Conservation (phyloP, 192 early-diverging fungal species). For the Coemansia sp. region DNA sequence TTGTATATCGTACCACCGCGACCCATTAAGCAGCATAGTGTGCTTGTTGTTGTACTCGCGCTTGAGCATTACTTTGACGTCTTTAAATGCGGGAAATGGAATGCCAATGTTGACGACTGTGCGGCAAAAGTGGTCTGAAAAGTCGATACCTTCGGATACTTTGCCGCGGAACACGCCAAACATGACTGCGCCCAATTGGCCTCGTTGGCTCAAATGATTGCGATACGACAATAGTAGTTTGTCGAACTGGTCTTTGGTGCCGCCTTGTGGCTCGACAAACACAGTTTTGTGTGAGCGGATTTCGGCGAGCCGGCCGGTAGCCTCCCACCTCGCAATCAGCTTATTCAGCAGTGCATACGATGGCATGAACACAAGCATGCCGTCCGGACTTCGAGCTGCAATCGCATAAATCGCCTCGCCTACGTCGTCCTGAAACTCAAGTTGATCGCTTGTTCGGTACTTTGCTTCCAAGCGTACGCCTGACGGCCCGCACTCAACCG, state of each 20-base stretch:
- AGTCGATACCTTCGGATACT: constrained; percentile 55
- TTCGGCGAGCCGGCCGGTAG: constrained; percentile 24
- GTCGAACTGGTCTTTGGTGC: constrained; percentile 40
- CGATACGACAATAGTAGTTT: constrained; percentile 36
- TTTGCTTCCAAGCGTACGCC: constrained; percentile 43
- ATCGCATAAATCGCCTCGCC: constrained; percentile 50
- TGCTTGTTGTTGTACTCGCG: constrained; percentile 52
- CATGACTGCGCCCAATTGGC: constrained; percentile 29
- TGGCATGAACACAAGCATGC: constrained; percentile 52
- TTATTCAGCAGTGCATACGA: constrained; percentile 52
- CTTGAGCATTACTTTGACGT: constrained; percentile 56
- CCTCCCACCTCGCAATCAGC: constrained; percentile 45
- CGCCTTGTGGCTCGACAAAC: constrained; percentile 47
- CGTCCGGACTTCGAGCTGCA: constrained; percentile 37
- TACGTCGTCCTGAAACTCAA: constrained; percentile 58
- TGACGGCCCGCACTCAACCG: constrained; percentile 56
- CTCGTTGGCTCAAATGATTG: constrained; percentile 14
- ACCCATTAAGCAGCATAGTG: constrained; percentile 39
- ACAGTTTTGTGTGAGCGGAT: constrained; percentile 33
- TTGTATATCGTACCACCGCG: constrained; percentile 60
- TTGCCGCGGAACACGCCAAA: constrained; percentile 59
- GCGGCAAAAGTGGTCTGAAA: constrained; percentile 49
- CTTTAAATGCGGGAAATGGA: constrained; percentile 57
- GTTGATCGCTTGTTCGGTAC: constrained; percentile 40
- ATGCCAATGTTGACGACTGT: constrained; percentile 59